A percentile compares a stretch with the other conserved stretches of the same genome.
Evolutionary conservation across 192 early-diverging fungal genomes (phyloP).

Genomic region (Coemansia sp.): DNA sequence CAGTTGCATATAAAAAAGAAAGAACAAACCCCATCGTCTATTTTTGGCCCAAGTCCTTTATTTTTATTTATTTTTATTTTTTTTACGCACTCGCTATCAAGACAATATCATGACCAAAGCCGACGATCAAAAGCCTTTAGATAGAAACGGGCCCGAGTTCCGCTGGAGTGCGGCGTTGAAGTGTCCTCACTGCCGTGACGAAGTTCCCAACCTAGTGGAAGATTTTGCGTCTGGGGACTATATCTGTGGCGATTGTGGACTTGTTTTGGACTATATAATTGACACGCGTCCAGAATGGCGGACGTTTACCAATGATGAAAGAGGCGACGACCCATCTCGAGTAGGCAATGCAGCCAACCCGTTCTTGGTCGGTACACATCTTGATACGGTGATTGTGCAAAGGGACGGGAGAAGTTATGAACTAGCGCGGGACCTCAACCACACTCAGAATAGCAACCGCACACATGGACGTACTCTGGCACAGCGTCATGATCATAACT

Average conservation of each 20-base stretch:
- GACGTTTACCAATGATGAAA: slow-evolving; percentile 53
- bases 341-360: slow-evolving; percentile 51
- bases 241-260: slow-evolving; percentile 93
- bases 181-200: slow-evolving; percentile 82
- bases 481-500: slow-evolving; percentile 73
- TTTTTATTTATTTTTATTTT: neutral
- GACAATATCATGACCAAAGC: neutral
- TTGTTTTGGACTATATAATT: slow-evolving; percentile 93
- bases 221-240: slow-evolving; percentile 93
- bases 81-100: neutral
- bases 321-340: slow-evolving; percentile 50
- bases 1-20: neutral
- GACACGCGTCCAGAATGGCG: slow-evolving; percentile 98
- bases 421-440: slow-evolving; percentile 48
- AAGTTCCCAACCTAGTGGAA: slow-evolving; percentile 92
- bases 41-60: neutral
- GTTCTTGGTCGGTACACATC: slow-evolving; percentile 40
- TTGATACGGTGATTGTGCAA: slow-evolving; percentile 72
- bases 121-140: neutral
- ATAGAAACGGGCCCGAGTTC: neutral
- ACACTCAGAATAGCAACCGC: neutral
- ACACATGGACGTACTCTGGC: slow-evolving; percentile 65
- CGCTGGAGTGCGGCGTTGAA: slow-evolving; percentile 24
- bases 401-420: slow-evolving; percentile 71
- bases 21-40: neutral